These are phyloP conservation scores for Aspergillus panamensis DNA, from an alignment of 495 filamentous ascomycete genomes.

Conservation along the genomic window DNA sequence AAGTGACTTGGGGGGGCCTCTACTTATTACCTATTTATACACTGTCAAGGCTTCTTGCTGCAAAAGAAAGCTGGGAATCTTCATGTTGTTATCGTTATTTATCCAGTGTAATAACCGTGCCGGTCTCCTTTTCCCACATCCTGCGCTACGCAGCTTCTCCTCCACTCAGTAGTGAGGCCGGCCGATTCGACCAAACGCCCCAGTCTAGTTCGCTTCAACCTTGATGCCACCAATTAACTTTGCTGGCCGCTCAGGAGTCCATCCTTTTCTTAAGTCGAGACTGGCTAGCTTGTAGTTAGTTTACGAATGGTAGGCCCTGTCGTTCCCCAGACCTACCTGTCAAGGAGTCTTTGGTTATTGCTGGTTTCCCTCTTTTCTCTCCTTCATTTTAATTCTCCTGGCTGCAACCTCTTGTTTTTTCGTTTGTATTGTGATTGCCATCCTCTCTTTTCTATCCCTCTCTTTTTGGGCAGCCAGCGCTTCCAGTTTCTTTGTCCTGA, in stretches of 20 bases:
- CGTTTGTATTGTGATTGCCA: constrained; percentile 2
- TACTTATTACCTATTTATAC: not conserved
- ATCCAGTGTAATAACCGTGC: not conserved
- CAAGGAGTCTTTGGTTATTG: not conserved
- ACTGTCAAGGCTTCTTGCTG: not conserved
- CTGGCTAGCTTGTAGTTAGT: not conserved
- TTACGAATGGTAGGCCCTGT: constrained; percentile 1
- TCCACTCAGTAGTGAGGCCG: not conserved
- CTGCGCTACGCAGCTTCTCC: constrained; percentile 10
- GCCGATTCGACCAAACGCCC: constrained; percentile 14
- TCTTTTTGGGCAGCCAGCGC: constrained; percentile 6
- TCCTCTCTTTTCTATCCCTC: constrained; percentile 1
- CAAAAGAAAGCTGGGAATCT: not conserved
- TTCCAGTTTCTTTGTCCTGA: constrained; percentile 12
- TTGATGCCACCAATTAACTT: constrained; percentile 24
- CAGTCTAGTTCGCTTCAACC: constrained; percentile 19
- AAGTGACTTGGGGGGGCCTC: not conserved
- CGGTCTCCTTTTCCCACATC: constrained; percentile 8
- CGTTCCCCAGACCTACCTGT: constrained; percentile 16
- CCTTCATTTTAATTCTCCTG: constrained; percentile 4
- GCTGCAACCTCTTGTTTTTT: not conserved
- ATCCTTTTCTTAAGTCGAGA: not conserved
- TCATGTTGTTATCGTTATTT: not conserved
- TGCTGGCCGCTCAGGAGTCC: constrained; percentile 21
- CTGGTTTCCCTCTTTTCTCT: constrained; percentile 4